Conservation (phyloP, 371 early-diverging fungal genomes). For the Mucor irregularis region DNA sequence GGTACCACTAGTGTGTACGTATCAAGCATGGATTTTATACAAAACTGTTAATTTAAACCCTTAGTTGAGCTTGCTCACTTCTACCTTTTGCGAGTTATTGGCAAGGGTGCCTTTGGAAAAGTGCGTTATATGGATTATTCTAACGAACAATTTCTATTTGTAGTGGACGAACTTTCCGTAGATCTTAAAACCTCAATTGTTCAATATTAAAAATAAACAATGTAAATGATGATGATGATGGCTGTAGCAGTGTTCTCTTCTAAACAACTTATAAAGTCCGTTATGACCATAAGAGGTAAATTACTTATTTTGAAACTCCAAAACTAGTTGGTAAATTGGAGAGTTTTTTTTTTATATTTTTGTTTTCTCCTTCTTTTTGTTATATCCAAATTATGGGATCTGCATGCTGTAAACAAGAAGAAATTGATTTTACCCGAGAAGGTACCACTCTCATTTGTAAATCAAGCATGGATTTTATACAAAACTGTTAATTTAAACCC, state of each 20-base stretch:
- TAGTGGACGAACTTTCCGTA: slow-evolving; percentile 29
- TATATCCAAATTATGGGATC: slow-evolving; percentile 25
- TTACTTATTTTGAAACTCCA: too few species aligned
- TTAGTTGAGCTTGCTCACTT: slow-evolving; percentile 61
- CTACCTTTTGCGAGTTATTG: slow-evolving; percentile 63
- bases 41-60: not conserved
- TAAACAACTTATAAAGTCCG: too few species aligned
- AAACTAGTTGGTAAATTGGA: too few species aligned
- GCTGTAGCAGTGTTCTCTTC: too few species aligned
- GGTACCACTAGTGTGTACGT: slow-evolving; percentile 23
- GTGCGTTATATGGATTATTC: slow-evolving; percentile 27
- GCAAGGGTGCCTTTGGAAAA: slow-evolving; percentile 80
- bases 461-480: not conserved
- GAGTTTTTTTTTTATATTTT: too few species aligned
- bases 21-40: not conserved
- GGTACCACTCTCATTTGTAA: slow-evolving; percentile 24
- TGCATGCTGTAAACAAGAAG: slow-evolving; percentile 38
- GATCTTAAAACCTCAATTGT: slow-evolving; percentile 5
- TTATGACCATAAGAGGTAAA: too few species aligned
- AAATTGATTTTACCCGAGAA: slow-evolving; percentile 28
- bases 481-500: not conserved
- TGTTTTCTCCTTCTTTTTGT: not conserved
- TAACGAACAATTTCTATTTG: not conserved
- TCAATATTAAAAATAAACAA: too few species aligned
- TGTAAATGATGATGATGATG: too few species aligned